Evolutionary conservation across 352 stramenopile species (phyloP), one percentile per base, ranked within the genome.

Genomic region (Elongisporangium anandrum): DNA sequence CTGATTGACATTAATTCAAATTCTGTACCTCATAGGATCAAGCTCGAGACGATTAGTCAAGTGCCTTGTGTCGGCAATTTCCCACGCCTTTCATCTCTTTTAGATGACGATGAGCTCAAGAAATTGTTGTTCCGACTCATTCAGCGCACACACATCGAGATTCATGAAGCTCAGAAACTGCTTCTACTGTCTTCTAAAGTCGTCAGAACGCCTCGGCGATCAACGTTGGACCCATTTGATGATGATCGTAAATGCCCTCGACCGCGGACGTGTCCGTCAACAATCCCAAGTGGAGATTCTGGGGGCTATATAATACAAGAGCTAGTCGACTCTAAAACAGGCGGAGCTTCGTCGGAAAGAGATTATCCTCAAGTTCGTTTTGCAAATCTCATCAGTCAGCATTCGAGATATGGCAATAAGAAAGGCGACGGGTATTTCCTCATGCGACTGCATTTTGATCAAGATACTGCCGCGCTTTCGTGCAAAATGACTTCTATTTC

Each of bases 11-110:
- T n/a, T n/a, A n/a, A n/a, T n/a, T n/a, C n/a, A n/a, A n/a, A n/a
- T n/a, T n/a, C n/a, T n/a, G n/a, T n/a, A n/a, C n/a, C n/a, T 50
- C 3, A 47, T 12, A 92, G 83, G 79, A 87, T 88, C 67, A 91
- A 93, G 47, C 69, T 91, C 2, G 78, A 88, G 56, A 89, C 77
- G 1, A 69, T 93, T 7, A 68, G 71, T 13, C 69, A 71, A 19
- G 56, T 84, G 1, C 54, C 75, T 1, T 68, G 68, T 2, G 47
- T 68, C 1, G 76, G 79, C 10, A 93, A 89, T 52, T 72, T 89
- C n/a, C 83, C 83, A n/a, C 76, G 81, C 0, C 63, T 93, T 4
- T 91, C 83, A 13, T 52, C 59, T 20, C 56, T 89, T 6, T 56
- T 93, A 26, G 80, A 75, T 1, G 83, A 89, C 26, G 63, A 86